Percentiles rank a stretch among this genome's conserved stretches.
These are phyloP conservation scores for Rhizopogon parksii DNA, from an alignment of 1,284 basidiomycete species.

Conservation along the genomic window DNA sequence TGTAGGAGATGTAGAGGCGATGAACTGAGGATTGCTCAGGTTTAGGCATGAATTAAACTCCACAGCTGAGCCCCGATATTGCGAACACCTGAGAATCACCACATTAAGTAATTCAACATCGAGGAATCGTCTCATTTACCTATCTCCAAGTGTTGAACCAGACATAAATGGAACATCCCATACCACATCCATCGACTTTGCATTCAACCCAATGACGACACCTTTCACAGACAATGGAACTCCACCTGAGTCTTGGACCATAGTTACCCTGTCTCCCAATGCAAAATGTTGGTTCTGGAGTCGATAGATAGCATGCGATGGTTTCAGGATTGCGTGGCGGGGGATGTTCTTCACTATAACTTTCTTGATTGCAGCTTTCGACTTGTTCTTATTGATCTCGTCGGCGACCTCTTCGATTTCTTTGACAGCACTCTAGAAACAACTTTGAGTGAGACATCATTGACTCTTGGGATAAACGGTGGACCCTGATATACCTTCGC, in stretches of 20 bases:
- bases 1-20: slow-evolving; percentile 60
- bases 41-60: slow-evolving; percentile 84
- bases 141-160: slow-evolving; percentile 80
- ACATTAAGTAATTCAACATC: background rate
- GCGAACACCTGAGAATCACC: slow-evolving; percentile 60
- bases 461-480: background rate
- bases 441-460: slow-evolving; percentile 2
- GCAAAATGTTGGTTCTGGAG: slow-evolving; percentile 87
- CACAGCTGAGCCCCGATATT: slow-evolving; percentile 83
- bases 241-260: slow-evolving; percentile 93
- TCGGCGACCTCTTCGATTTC: slow-evolving; percentile 77
- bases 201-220: slow-evolving; percentile 84
- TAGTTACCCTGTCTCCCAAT: slow-evolving; percentile 92
- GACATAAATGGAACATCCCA: slow-evolving; percentile 97
- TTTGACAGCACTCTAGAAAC: slow-evolving; percentile 59
- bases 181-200: slow-evolving; percentile 89
- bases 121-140: slow-evolving; percentile 40
- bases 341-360: slow-evolving; percentile 89
- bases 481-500: slow-evolving; percentile 54
- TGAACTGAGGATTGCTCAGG: slow-evolving; percentile 75
- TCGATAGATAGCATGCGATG: slow-evolving; percentile 83
- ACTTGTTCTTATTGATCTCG: slow-evolving; percentile 54
- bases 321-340: slow-evolving; percentile 92
- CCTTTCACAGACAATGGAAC: slow-evolving; percentile 91
- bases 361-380: slow-evolving; percentile 69